Conservation (phyloP, 352 stramenopile species). For the Phytophthora tentaculata region DNA sequence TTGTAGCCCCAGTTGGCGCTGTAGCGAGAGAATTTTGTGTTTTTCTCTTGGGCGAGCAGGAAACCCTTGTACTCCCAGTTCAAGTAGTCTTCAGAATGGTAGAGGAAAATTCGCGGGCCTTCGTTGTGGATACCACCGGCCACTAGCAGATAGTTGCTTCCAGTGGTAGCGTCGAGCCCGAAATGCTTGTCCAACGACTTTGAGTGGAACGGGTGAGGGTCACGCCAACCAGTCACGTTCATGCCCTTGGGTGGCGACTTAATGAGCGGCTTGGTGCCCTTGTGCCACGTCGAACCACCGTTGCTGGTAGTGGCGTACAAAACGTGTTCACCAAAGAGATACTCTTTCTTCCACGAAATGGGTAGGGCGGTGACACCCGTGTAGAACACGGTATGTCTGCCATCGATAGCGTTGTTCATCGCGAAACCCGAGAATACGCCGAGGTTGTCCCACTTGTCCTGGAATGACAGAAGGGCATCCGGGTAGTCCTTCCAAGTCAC, state of each 20-base stretch:
- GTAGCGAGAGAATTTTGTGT: slow-evolving; percentile 67
- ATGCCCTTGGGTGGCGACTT: slow-evolving; percentile 50
- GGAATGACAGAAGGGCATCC: slow-evolving; percentile 52
- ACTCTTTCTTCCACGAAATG: slow-evolving; percentile 57
- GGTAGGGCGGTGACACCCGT: slow-evolving; percentile 55
- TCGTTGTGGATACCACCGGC: slow-evolving; percentile 61
- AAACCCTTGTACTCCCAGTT: slow-evolving; percentile 75
- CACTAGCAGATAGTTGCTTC: slow-evolving; percentile 69
- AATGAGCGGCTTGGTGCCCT: slow-evolving; percentile 55
- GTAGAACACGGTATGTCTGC: slow-evolving; percentile 77
- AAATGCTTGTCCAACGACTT: slow-evolving; percentile 54
- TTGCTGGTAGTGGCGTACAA: slow-evolving; percentile 67
- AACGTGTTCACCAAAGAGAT: slow-evolving; percentile 74
- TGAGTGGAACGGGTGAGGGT: slow-evolving; percentile 69
- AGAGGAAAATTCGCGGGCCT: slow-evolving; percentile 68
- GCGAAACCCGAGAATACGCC: slow-evolving; percentile 79
- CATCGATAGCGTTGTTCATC: slow-evolving; percentile 58
- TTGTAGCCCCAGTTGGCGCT: slow-evolving; percentile 68
- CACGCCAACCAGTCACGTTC: slow-evolving; percentile 71
- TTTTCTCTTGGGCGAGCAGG: slow-evolving; percentile 61
- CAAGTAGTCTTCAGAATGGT: slow-evolving; percentile 62
- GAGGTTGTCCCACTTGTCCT: slow-evolving; percentile 72
- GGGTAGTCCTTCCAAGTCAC: slow-evolving; percentile 77
- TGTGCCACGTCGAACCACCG: slow-evolving; percentile 68
- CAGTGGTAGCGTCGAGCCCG: slow-evolving; percentile 21